A percentile compares a stretch with the other conserved stretches of the same genome.
Evolutionary conservation across 106 monocot genomes (phyloP).

Genomic region (Narthecium ossifragum): DNA sequence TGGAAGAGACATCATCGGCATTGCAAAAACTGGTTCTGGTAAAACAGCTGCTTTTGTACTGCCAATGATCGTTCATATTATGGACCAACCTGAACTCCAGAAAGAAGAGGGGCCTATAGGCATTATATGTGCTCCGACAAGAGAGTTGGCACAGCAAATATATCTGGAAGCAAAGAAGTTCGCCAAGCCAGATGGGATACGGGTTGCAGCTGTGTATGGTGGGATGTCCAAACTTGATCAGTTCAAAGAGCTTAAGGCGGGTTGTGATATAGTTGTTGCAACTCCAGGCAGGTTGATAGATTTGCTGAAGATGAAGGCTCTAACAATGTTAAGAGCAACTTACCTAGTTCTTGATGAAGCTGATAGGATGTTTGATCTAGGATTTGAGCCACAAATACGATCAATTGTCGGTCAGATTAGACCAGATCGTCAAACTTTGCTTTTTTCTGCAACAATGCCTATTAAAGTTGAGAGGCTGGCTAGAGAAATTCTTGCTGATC

Average conservation of each 20-base stretch:
- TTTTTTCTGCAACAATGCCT: conserved; percentile 98
- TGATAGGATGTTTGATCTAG: conserved; percentile 98
- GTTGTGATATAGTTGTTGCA: conserved; percentile 93
- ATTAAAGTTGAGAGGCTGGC: conserved; percentile 81
- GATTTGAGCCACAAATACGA: conserved; percentile 93
- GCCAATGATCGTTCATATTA: conserved; percentile 96
- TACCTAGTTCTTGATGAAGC: conserved; percentile 97
- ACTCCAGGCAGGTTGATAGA: conserved; percentile 97
- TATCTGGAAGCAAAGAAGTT: conserved; percentile 93
- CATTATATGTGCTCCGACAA: conserved; percentile 91
- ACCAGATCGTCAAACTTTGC: conserved; percentile 86
- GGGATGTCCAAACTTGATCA: conserved; percentile 93
- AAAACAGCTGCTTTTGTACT: conserved; percentile 97
- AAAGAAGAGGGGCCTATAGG: conserved; percentile 98
- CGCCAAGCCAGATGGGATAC: conserved; percentile 76
- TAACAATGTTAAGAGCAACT: conserved; percentile 75
- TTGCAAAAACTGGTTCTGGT: conserved; percentile 99
- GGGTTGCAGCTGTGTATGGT: conserved; percentile 86
- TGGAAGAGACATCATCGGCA: conserved; percentile 97
- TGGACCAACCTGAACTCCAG: conserved; percentile 92
- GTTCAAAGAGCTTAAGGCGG: conserved; percentile 95
- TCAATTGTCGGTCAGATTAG: conserved; percentile 94
- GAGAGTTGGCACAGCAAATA: conserved; percentile 97
- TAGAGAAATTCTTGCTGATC: conserved; percentile 78
- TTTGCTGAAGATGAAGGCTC: conserved; percentile 84